Percentiles rank a stretch among this genome's conserved stretches.
phyloP scores from a whole-genome alignment of 345 rosid species.

The Brassica napus region Da-Ae NC_063436.1:14242501-14243000 shows the following conservation, averaged over 20 bases:
- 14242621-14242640: not conserved
- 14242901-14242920: not conserved
- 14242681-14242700: not conserved
- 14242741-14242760: not conserved
- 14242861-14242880: not conserved
- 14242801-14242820: conserved; percentile 2
- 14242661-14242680: not conserved
- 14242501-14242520: too few relatives aligned
- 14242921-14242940: not conserved
- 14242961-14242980: too few relatives aligned
- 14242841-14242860: not conserved
- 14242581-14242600: too few relatives aligned
- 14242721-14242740: conserved; percentile 9
- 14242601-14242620: not conserved
- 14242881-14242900: not conserved
- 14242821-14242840: not conserved
- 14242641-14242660: not conserved
- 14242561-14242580: too few relatives aligned
- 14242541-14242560: too few relatives aligned
- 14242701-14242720: conserved; percentile 11
- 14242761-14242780: not conserved
- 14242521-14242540: too few relatives aligned
- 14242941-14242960: not conserved
- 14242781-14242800: not conserved
- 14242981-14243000: too few relatives aligned